phyloP scores from a whole-genome alignment of 1,284 basidiomycete genomes.

The Tausonia pullulans region DNA sequence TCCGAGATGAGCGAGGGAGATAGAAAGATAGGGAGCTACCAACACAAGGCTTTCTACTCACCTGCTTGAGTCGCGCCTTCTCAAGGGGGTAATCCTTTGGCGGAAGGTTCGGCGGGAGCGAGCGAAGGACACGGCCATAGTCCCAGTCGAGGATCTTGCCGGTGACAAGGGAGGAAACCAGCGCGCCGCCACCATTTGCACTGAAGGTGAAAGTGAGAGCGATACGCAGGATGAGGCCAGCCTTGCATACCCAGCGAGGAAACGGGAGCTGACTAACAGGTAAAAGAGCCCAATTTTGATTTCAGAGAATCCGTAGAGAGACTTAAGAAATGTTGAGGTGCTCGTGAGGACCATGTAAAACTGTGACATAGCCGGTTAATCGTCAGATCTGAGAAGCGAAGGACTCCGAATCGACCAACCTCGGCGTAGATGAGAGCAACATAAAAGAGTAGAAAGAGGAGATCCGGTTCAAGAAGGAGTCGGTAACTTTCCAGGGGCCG shows the following conservation, averaged over 20 bases:
- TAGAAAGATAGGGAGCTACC: not conserved
- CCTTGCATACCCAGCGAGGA: not conserved
- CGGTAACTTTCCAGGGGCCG: conserved; percentile 29
- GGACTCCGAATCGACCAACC: not conserved
- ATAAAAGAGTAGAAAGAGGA: conserved; percentile 27
- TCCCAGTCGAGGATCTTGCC: conserved; percentile 31
- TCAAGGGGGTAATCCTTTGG: conserved; percentile 30
- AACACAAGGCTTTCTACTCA: conserved; percentile 14
- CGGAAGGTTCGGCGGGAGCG: conserved; percentile 24
- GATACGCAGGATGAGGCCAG: too few relatives aligned
- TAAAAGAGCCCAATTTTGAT: conserved; percentile 35
- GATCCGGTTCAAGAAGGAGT: conserved; percentile 31
- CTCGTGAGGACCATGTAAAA: conserved; percentile 22
- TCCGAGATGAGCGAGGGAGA: too few relatives aligned
- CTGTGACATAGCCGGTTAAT: too few relatives aligned
- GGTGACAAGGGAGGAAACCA: conserved; percentile 25
- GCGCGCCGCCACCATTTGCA: conserved; percentile 29
- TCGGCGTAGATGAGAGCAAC: conserved; percentile 31
- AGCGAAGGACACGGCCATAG: conserved; percentile 28
- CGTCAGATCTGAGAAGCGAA: too few relatives aligned
- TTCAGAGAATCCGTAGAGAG: conserved; percentile 28
- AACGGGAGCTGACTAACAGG: conserved; percentile 23
- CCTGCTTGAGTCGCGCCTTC: conserved; percentile 22
- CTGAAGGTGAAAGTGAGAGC: not conserved
- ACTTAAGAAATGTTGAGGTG: conserved; percentile 30